These are phyloP conservation scores for Globisporangium solare DNA, from an alignment of 352 stramenopile species.

Conservation along the genomic window DNA sequence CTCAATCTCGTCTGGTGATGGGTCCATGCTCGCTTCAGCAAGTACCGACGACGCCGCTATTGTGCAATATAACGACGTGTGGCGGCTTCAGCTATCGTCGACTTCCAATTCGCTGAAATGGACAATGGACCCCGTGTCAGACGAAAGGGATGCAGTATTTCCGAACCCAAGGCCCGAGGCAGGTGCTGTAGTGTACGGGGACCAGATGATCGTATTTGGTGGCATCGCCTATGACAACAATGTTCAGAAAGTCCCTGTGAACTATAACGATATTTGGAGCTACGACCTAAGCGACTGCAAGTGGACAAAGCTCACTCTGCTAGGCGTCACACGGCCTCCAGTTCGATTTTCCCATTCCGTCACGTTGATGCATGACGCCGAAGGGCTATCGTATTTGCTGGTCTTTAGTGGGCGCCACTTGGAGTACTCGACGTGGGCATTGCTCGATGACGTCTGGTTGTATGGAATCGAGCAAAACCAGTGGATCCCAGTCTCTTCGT, in stretches of 20 bases:
- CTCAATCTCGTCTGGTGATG: constrained; percentile 23
- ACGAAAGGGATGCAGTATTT: constrained; percentile 3
- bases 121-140: constrained; percentile 23
- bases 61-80: constrained; percentile 51
- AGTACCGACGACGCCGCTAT: constrained; percentile 19
- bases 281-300: constrained; percentile 40
- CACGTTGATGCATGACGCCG: constrained; percentile 25
- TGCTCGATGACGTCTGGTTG: constrained; percentile 54
- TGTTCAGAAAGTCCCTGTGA: constrained; percentile 22
- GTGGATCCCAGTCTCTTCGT: constrained; percentile 30
- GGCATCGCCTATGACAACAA: constrained; percentile 61
- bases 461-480: constrained; percentile 40
- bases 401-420: constrained; percentile 58
- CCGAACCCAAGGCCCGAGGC: constrained; percentile 47
- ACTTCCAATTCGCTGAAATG: constrained; percentile 16
- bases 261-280: constrained; percentile 64
- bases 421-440: constrained; percentile 36
- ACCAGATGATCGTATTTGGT: constrained; percentile 60
- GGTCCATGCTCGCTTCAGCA: neutral
- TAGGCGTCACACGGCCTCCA: constrained; percentile 20
- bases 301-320: constrained; percentile 34
- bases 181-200: constrained; percentile 36
- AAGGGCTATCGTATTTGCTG: constrained; percentile 34
- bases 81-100: constrained; percentile 31
- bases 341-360: constrained; percentile 65